Base-by-base conservation (phyloP, 2,329 filamentous ascomycete genomes). In the Blumeria graminis region DNA sequence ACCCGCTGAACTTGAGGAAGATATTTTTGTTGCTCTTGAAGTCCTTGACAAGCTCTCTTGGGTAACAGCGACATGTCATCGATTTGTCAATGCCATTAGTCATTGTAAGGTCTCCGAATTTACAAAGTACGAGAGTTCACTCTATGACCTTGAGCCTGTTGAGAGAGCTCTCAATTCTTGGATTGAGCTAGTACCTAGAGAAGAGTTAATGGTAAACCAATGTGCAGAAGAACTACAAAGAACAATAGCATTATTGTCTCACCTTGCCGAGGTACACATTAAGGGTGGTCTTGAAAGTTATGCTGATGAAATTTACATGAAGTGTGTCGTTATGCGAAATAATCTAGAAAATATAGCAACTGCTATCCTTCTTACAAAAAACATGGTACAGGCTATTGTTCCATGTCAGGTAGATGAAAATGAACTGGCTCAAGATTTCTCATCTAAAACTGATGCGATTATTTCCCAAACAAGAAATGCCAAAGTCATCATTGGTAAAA, bases 121-220 rank as follows among this genome's bases (percentile, higher is more conserved):
- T 67, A 76, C 77, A 50, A 80, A 74, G 60, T 92, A 87, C 62
- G 83, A 87, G 63, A 81, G 82, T 45, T 85, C 88, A 1, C 69
- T 92, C 57, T 86, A 87, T 62, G 92, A 96, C 68, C 73, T 96
- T 55, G 86, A 94, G 66, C 87, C 89, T 0, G 86, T 96, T 10
- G 92, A 98, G 70, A 78, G 88, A 57, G 85, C 86, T 0, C 70
- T 96, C 54, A 94, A 94, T 65, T 77, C 77, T 56, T 94, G 88
- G 79, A 85, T 96, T 57, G 89, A 95, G 61, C 80, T 80, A 6
- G 68, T 95, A 56, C 82, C 87, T 60, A 81, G 80, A 55, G 88
- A 94, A 62, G 88, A 94, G 57, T 71, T 96, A 53, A 88, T 88
- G 68, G 84, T 90, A 69, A 80, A 83, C 67, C 82, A 86, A 63